Evolutionary conservation across 768 basidiomycete genomes (phyloP).

Genomic region (Agrocybe pediades): DNA sequence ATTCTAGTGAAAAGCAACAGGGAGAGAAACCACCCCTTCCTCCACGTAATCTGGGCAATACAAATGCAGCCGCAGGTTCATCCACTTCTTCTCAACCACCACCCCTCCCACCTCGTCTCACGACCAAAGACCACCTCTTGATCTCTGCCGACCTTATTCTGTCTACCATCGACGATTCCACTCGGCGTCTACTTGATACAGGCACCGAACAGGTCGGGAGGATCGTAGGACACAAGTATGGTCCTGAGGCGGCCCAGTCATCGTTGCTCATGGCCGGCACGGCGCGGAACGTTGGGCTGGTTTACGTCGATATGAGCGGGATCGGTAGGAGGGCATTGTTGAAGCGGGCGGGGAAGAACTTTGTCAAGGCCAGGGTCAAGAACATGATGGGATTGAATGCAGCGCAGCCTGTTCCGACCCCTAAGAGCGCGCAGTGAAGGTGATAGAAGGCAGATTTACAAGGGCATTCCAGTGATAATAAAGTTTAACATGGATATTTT

Average conservation of each 20-base stretch:
- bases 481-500: too few relatives aligned
- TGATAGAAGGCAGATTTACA: too few relatives aligned
- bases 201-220: constrained; percentile 49
- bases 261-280: constrained; percentile 63
- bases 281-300: constrained; percentile 69
- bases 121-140: constrained; percentile 49
- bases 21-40: constrained; percentile 33
- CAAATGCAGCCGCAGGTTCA: background rate
- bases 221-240: constrained; percentile 66
- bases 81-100: constrained; percentile 16
- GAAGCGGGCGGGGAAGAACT: constrained; percentile 60
- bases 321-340: constrained; percentile 72
- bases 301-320: constrained; percentile 77
- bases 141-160: constrained; percentile 69
- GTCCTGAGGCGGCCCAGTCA: constrained; percentile 60
- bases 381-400: constrained; percentile 12
- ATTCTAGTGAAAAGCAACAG: too few relatives aligned
- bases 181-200: constrained; percentile 51
- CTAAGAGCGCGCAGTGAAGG: too few relatives aligned
- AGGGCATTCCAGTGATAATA: too few relatives aligned
- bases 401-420: too few relatives aligned
- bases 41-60: constrained; percentile 25
- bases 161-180: constrained; percentile 62
- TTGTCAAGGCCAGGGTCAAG: constrained; percentile 44
- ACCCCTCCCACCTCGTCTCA: constrained; percentile 30